Evolutionary conservation across 306 rosid species (phyloP).

Genomic region (Quercus berberidifolia): DNA sequence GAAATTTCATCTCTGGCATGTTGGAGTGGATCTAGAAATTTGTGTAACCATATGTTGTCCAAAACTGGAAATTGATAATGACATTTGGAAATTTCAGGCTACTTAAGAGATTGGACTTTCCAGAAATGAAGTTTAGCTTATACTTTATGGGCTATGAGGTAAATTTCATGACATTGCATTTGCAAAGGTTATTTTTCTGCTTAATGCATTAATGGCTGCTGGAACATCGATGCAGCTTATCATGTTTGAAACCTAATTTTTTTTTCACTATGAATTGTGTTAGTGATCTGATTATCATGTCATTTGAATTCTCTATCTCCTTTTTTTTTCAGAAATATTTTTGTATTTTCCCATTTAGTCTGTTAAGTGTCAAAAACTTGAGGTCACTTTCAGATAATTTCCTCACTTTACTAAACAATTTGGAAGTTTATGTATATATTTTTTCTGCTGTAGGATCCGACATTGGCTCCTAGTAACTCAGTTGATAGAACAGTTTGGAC

Average conservation of each 20-base stretch:
- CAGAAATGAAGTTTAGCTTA: slow-evolving; percentile 85
- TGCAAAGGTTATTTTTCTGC: not conserved
- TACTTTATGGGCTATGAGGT: slow-evolving; percentile 96
- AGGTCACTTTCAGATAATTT: not conserved
- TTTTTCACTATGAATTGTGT: not conserved
- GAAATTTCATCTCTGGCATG: not conserved
- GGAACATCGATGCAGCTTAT: not conserved
- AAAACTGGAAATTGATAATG: slow-evolving; percentile 14
- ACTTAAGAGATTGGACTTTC: slow-evolving; percentile 91
- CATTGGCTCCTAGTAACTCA: slow-evolving; percentile 58
- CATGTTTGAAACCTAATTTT: slow-evolving; percentile 7
- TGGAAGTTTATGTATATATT: not conserved
- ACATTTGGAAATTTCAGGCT: slow-evolving; percentile 44
- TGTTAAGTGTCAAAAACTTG: not conserved
- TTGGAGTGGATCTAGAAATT: not conserved
- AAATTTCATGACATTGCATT: not conserved
- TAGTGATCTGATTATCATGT: not conserved
- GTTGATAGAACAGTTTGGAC: slow-evolving; percentile 89
- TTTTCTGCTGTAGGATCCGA: slow-evolving; percentile 43
- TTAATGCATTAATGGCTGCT: slow-evolving; percentile 2
- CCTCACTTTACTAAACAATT: not conserved
- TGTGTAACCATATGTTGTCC: not conserved
- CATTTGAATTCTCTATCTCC: not conserved
- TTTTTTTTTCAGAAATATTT: not conserved
- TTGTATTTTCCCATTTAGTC: not conserved